Percentiles rank a stretch among this genome's conserved stretches.
phyloP scores from a whole-genome alignment of 2,329 filamentous ascomycete genomes.

The Cytospora chrysosperma region DNA sequence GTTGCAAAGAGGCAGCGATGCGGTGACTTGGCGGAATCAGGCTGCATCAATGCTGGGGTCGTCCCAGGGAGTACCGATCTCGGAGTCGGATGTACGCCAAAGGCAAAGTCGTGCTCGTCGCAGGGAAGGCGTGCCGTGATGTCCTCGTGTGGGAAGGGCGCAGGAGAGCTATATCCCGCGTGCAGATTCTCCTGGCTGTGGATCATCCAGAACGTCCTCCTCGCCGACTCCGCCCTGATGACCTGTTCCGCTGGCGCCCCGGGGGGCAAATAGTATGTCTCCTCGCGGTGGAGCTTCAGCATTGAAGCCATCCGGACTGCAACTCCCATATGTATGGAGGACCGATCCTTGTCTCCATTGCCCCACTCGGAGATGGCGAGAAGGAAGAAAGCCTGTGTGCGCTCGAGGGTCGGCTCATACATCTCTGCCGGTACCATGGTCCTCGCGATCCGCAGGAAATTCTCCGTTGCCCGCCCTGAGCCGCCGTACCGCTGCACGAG shows the following conservation, averaged over 20 bases:
- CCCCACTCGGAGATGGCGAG: conserved; percentile 36
- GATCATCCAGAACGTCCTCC: conserved; percentile 40
- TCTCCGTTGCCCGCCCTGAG: conserved; percentile 29
- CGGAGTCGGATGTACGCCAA: conserved; percentile 32
- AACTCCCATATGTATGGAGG: conserved; percentile 39
- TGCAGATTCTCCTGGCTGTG: conserved; percentile 39
- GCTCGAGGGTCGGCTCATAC: conserved; percentile 32
- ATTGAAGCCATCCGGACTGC: conserved; percentile 38
- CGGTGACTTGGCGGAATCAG: conserved; percentile 27
- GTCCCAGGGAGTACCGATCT: conserved; percentile 36
- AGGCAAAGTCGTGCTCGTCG: conserved; percentile 39
- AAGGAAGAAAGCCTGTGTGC: conserved; percentile 35
- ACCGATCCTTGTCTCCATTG: conserved; percentile 34
- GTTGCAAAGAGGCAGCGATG: conserved; percentile 38
- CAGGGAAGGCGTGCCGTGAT: conserved; percentile 39
- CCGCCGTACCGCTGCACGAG: conserved; percentile 29
- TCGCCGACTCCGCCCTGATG: conserved; percentile 35
- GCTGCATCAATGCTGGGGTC: conserved; percentile 31
- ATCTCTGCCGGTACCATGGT: conserved; percentile 31
- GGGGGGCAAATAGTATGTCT: conserved; percentile 33
- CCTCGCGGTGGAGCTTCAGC: conserved; percentile 38
- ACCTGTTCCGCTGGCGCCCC: conserved; percentile 32
- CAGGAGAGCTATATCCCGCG: conserved; percentile 35
- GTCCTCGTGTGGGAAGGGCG: conserved; percentile 35
- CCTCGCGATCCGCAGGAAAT: conserved; percentile 31